Conservation (phyloP, 345 rosid species). For the Sapria himalayana region DNA sequence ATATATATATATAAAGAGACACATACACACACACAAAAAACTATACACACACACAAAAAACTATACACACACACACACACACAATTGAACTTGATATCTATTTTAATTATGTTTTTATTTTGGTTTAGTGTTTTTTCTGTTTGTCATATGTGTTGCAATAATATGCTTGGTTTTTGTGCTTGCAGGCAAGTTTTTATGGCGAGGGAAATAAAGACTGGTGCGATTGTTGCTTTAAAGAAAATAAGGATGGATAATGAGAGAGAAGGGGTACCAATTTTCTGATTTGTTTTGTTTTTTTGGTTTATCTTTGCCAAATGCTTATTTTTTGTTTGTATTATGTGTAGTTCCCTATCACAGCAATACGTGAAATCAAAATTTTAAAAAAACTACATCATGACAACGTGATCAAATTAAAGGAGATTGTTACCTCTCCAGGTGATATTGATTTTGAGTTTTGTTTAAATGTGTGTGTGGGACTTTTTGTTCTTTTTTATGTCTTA, state of each 20-base stretch:
- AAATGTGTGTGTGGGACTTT: background rate
- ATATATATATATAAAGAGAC: too few relatives aligned
- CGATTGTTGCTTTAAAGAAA: slow-evolving; percentile 86
- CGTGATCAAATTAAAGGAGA: slow-evolving; percentile 51
- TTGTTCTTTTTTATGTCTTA: background rate
- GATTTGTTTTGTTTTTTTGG: background rate
- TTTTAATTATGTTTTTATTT: too few relatives aligned
- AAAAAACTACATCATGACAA: slow-evolving; percentile 61
- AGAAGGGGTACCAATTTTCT: slow-evolving; percentile 46
- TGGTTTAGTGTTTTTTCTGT: too few relatives aligned
- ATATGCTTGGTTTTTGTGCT: slow-evolving; percentile 1
- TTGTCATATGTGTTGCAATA: background rate
- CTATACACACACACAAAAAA: too few relatives aligned
- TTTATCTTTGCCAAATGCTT: background rate
- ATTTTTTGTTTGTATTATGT: slow-evolving; percentile 1
- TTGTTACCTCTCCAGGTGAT: slow-evolving; percentile 57
- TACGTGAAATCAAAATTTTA: slow-evolving; percentile 58
- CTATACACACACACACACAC: too few relatives aligned
- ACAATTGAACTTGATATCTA: too few relatives aligned
- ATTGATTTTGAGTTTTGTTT: background rate
- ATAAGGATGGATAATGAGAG: slow-evolving; percentile 95
- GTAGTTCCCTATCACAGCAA: slow-evolving; percentile 70
- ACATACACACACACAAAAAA: too few relatives aligned
- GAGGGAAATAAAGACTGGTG: slow-evolving; percentile 63
- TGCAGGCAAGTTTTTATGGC: slow-evolving; percentile 97